Percentiles rank a stretch among this genome's conserved stretches.
These are phyloP conservation scores for Mycena citricolor DNA, from an alignment of 1,284 basidiomycete species.

Conservation along the genomic window DNA sequence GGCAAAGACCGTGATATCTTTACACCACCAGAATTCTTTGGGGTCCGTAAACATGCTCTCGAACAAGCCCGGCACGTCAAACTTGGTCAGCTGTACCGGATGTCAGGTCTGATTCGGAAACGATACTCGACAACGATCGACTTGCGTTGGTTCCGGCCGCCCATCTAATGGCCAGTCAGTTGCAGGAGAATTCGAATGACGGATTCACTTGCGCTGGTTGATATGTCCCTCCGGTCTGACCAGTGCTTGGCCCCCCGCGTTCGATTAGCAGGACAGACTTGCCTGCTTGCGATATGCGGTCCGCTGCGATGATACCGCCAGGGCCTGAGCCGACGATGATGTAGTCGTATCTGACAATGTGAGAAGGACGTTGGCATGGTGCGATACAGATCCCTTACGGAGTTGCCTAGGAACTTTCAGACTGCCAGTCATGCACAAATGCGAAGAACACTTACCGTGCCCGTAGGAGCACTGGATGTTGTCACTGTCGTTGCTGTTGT, in stretches of 20 bases:
- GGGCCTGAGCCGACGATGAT: conserved; percentile 17
- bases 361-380: too few species aligned
- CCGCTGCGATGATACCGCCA: conserved; percentile 34
- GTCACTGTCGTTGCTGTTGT: conserved; percentile 34
- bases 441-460: conserved; percentile 31
- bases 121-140: too few species aligned
- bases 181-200: too few species aligned
- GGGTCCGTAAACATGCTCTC: conserved; percentile 54
- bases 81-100: conserved; percentile 54
- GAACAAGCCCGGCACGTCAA: conserved; percentile 63
- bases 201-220: conserved; percentile 32
- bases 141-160: too few species aligned
- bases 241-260: conserved; percentile 62
- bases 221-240: conserved; percentile 58
- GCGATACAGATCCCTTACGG: too few species aligned
- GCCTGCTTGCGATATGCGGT: conserved; percentile 58
- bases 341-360: conserved; percentile 12
- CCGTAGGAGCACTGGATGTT: conserved; percentile 35
- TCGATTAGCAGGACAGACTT: conserved; percentile 63
- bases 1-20: conserved; percentile 59
- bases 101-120: too few species aligned
- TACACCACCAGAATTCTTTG: conserved; percentile 30
- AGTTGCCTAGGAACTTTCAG: conserved; percentile 6
- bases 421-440: background rate
- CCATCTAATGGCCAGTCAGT: too few species aligned